Percentiles rank a stretch among this genome's conserved stretches.
Evolutionary conservation across 306 rosid genomes (phyloP).

Genomic region (Herpetospermum pedunculosum): DNA sequence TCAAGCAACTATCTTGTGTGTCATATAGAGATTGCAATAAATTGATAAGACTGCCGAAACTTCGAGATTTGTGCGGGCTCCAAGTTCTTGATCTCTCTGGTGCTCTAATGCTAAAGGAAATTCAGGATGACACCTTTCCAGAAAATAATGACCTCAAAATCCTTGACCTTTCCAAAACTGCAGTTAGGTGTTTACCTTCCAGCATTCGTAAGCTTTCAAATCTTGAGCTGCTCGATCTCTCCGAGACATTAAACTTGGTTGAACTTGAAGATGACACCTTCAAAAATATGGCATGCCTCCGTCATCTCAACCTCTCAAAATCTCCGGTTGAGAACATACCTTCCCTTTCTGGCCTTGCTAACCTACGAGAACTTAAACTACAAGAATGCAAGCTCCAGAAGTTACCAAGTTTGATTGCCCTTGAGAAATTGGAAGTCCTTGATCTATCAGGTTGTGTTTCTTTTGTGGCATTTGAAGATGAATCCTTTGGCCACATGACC

Average conservation of each 20-base stretch:
- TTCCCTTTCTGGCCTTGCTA: slow-evolving; percentile 5
- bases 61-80: slow-evolving; percentile 2
- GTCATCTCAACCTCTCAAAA: slow-evolving; percentile 18
- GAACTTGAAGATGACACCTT: slow-evolving; percentile 11
- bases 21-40: slow-evolving; percentile 3
- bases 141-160: slow-evolving; percentile 4
- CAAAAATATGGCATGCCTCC: slow-evolving; percentile 9
- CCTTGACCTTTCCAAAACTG: slow-evolving; percentile 20
- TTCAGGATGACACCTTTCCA: slow-evolving; percentile 8
- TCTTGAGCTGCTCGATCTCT: slow-evolving; percentile 20
- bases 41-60: slow-evolving; percentile 8
- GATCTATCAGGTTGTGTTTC: slow-evolving; percentile 20
- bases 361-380: slow-evolving; percentile 10
- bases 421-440: slow-evolving; percentile 17
- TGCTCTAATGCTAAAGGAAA: not conserved
- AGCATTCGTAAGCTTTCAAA: not conserved
- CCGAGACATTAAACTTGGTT: slow-evolving; percentile 2
- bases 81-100: slow-evolving; percentile 24
- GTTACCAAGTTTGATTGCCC: slow-evolving; percentile 7
- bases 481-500: slow-evolving; percentile 16
- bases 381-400: slow-evolving; percentile 9
- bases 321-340: slow-evolving; percentile 9
- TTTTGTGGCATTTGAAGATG: slow-evolving; percentile 4
- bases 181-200: slow-evolving; percentile 5
- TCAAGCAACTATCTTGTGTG: slow-evolving; percentile 9